These are phyloP conservation scores for Neurospora sp. DNA, from an alignment of 2,329 filamentous ascomycete genomes.

Conservation along the genomic window DNA sequence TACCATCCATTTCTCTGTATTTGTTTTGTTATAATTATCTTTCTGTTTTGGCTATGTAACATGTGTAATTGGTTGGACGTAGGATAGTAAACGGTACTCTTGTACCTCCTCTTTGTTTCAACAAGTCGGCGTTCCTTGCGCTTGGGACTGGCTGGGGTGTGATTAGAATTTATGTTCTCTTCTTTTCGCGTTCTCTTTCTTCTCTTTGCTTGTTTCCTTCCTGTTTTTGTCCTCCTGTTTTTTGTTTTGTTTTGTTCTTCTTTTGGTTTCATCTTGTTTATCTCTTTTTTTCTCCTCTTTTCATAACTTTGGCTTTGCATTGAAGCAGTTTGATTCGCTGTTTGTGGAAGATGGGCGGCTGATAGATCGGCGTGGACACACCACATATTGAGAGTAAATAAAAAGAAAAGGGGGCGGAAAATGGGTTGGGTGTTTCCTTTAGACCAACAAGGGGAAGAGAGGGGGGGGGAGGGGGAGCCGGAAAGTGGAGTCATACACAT, in stretches of 20 bases:
- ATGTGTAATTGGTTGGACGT: no score
- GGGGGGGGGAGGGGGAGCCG: no score
- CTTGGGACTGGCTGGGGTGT: neutral
- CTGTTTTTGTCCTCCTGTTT: no score
- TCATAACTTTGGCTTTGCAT: neutral
- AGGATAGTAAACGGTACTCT: no score
- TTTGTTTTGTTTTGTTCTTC: neutral
- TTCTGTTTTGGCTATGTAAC: no score
- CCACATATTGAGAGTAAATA: neutral
- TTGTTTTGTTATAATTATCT: no score
- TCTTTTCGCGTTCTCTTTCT: conserved; percentile 12
- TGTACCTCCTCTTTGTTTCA: no score
- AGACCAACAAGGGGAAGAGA: neutral
- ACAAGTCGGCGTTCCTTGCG: neutral
- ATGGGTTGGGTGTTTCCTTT: neutral
- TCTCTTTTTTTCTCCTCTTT: neutral
- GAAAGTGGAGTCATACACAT: neutral
- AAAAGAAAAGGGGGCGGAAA: neutral
- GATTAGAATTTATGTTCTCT: neutral
- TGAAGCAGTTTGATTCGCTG: neutral
- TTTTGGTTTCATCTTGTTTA: neutral
- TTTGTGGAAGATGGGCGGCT: neutral
- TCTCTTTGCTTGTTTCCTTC: conserved; percentile 12
- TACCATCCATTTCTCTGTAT: no score
- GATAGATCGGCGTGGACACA: neutral